Evolutionary conservation across 2,329 filamentous ascomycete species (phyloP), one percentile per base, ranked within the genome.

Genomic region (Alternaria sp.): DNA sequence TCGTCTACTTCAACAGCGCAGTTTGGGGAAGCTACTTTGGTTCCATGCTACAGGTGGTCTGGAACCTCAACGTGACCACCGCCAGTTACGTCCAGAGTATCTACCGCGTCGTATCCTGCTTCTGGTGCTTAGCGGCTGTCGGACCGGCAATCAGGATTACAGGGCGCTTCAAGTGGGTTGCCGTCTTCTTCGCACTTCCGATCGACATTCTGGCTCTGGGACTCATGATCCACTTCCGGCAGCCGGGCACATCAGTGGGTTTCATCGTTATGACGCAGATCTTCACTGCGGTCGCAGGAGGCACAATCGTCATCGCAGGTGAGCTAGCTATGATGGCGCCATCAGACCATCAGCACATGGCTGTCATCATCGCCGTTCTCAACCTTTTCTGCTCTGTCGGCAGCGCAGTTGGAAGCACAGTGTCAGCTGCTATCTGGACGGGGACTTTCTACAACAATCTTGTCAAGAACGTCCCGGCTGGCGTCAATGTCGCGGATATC

Each of bases 351-450:
- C 64, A 71, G 49, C 66, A 71, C 25, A 62, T 66, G 40, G 68
- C 69, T 4, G 64, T 69, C 49, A 62, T 70, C 19, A 61, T 72
- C 32, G 70, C 70, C 7, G 81, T 91, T 62, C 82, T 89, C 52
- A 83, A 86, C n/a, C 84, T 90, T 11, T 86, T 88, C 46, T 83
- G 86, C 68, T 86, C 85, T 62, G 84, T 91, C 62, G 89, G 77
- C 40, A 72, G 71, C 32, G 73, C 76, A 2, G 69, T 74, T 15
- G 76, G 77, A n/a, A 69, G 62, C 12, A 84, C 88, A 3, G 83
- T 91, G 43, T 85, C 88, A 0, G 85, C 84, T 0, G 87, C 88
- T 5, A 86, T 91, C 65, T 91, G 88, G 88, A 87, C 85, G 0
- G 82, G 84, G 56, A 84, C 85, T 1, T 86, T 91, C 67, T 83